Conservation (phyloP, 2,329 filamentous ascomycete species). For the Stagonosporopsis cucurbitacearum region DNA sequence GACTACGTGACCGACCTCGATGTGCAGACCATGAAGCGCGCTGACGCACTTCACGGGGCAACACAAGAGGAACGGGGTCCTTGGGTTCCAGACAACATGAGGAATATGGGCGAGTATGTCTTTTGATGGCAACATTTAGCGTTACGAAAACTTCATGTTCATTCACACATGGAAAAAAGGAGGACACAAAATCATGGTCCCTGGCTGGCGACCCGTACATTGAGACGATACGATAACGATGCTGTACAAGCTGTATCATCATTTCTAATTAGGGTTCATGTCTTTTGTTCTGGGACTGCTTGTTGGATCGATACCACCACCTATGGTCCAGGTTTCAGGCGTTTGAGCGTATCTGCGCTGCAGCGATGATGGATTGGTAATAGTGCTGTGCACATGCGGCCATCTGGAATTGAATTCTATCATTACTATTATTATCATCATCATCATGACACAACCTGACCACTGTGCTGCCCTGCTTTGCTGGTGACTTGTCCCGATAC, state of each 20-base stretch:
- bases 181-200: slow-evolving; percentile 22
- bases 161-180: slow-evolving; percentile 8
- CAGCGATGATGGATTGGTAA: slow-evolving; percentile 4
- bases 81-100: slow-evolving; percentile 77
- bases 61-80: slow-evolving; percentile 87
- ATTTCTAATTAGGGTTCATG: slow-evolving; percentile 5
- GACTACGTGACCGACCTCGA: slow-evolving; percentile 93
- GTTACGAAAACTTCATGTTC: slow-evolving; percentile 9
- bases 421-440: background rate
- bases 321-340: slow-evolving; percentile 19
- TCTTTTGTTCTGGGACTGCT: background rate
- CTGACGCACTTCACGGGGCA: slow-evolving; percentile 80
- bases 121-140: slow-evolving; percentile 5
- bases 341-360: slow-evolving; percentile 4
- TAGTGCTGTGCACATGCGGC: slow-evolving; percentile 16
- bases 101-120: slow-evolving; percentile 9
- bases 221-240: slow-evolving; percentile 26
- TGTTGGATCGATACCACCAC: slow-evolving; percentile 21
- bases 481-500: background rate
- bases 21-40: slow-evolving; percentile 84
- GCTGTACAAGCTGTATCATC: slow-evolving; percentile 15
- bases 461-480: background rate
- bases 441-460: background rate
- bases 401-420: slow-evolving; percentile 12
- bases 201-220: slow-evolving; percentile 25